Percentiles rank a stretch among this genome's conserved stretches.
Evolutionary conservation across 441 rosid genomes (phyloP).

Genomic region (Populus trichocarpa): DNA sequence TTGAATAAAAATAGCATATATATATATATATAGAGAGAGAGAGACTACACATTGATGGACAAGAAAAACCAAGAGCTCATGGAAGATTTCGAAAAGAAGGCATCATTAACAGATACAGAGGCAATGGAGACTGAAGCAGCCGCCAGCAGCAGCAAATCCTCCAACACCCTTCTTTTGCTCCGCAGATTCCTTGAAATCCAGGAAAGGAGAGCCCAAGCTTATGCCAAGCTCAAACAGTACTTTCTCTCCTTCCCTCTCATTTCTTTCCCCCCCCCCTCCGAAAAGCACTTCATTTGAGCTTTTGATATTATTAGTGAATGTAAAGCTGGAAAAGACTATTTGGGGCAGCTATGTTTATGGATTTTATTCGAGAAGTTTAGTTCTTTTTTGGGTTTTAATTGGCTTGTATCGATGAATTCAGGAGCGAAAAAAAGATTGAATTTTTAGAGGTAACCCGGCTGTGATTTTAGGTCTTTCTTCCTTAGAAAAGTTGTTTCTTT

Average conservation of each 20-base stretch:
- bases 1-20: too few relatives aligned
- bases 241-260: background rate
- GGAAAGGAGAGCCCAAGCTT: constrained; percentile 85
- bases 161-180: constrained; percentile 45
- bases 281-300: background rate
- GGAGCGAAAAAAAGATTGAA: background rate
- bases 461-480: background rate
- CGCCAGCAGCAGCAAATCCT: background rate
- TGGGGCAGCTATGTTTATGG: background rate
- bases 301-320: background rate
- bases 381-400: background rate
- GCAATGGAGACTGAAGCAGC: constrained; percentile 29
- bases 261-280: background rate
- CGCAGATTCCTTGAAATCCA: constrained; percentile 65
- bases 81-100: constrained; percentile 82
- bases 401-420: background rate
- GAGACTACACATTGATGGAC: background rate
- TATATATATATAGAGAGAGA: background rate
- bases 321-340: background rate
- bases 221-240: constrained; percentile 71
- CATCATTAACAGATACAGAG: constrained; percentile 36
- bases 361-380: background rate
- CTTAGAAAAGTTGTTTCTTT: background rate
- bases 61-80: constrained; percentile 9
- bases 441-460: background rate